Conservation (phyloP, 2,329 filamentous ascomycete genomes). For the Reticulascus tulasneorum region DNA sequence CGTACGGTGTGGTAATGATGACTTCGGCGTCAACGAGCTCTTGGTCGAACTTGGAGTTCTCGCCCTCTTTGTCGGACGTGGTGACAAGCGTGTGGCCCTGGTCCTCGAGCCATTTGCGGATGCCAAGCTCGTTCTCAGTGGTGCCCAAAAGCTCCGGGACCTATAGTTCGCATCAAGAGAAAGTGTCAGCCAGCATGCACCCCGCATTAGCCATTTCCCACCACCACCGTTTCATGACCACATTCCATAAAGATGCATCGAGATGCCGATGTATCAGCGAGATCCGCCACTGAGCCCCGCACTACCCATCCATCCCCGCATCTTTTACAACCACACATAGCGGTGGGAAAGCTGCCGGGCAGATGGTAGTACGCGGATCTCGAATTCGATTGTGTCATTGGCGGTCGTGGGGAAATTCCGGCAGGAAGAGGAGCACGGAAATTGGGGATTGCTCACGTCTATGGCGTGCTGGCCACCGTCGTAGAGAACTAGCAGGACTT, state of each 20-base stretch:
- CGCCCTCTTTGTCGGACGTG: constrained; percentile 95
- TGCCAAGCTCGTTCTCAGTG: constrained; percentile 95
- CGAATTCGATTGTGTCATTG: constrained; percentile 7
- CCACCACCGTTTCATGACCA: constrained; percentile 6
- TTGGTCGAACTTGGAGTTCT: constrained; percentile 88
- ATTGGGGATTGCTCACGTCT: constrained; percentile 54
- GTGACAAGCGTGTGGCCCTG: constrained; percentile 95
- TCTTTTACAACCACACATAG: constrained; percentile 2
- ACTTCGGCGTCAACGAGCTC: constrained; percentile 95
- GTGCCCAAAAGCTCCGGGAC: constrained; percentile 84
- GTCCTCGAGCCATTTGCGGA: constrained; percentile 96
- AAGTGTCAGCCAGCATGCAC: constrained; percentile 12
- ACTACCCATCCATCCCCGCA: constrained; percentile 13
- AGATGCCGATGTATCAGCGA: constrained; percentile 16
- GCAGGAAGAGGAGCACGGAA: not conserved
- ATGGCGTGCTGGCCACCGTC: constrained; percentile 86
- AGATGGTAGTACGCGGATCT: constrained; percentile 1
- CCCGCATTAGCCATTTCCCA: constrained; percentile 12
- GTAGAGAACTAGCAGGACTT: constrained; percentile 91
- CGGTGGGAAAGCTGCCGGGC: constrained; percentile 8
- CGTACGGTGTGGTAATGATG: constrained; percentile 96
- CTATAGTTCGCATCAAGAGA: constrained; percentile 34
- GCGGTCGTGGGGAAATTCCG: not conserved
- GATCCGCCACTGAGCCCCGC: constrained; percentile 13
- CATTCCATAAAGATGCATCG: constrained; percentile 6